Evolutionary conservation across 2,329 filamentous ascomycete species (phyloP).

Genomic region (Apiospora sp.): DNA sequence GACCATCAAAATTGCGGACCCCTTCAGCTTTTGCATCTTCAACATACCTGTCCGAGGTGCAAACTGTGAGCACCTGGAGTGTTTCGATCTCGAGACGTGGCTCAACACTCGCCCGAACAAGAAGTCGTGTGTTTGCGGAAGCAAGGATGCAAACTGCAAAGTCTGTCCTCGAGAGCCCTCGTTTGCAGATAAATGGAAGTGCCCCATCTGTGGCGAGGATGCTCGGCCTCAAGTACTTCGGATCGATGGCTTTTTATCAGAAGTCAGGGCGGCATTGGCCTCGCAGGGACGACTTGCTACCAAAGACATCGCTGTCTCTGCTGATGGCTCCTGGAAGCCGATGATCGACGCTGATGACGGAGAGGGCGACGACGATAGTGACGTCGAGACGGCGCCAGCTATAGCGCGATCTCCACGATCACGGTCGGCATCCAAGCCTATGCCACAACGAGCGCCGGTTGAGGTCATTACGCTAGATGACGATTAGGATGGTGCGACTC

Average conservation of each 20-base stretch:
- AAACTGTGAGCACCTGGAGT: slow-evolving; percentile 80
- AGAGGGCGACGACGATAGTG: slow-evolving; percentile 42
- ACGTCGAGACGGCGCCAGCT: slow-evolving; percentile 35
- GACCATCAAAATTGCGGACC: slow-evolving; percentile 70
- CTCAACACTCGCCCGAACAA: slow-evolving; percentile 69
- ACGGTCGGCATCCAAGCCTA: slow-evolving; percentile 8
- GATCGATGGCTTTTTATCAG: slow-evolving; percentile 76
- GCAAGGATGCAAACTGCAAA: slow-evolving; percentile 44
- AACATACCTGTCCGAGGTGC: slow-evolving; percentile 74
- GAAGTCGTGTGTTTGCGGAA: slow-evolving; percentile 45
- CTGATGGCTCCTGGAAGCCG: slow-evolving; percentile 71
- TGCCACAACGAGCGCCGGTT: slow-evolving; percentile 16
- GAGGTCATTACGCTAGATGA: slow-evolving; percentile 28
- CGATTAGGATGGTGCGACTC: not conserved
- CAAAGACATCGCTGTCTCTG: slow-evolving; percentile 68
- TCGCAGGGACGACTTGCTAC: slow-evolving; percentile 54
- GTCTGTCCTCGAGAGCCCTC: slow-evolving; percentile 57
- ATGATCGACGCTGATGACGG: slow-evolving; percentile 44
- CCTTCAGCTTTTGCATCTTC: slow-evolving; percentile 72
- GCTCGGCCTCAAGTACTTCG: slow-evolving; percentile 76
- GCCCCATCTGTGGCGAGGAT: slow-evolving; percentile 82
- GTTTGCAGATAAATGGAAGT: slow-evolving; percentile 79
- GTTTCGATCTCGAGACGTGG: slow-evolving; percentile 88
- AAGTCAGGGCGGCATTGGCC: slow-evolving; percentile 66
- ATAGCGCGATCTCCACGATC: not conserved